Evolutionary conservation across 108 stramenopile genomes (phyloP).

Genomic region (Fragilaria radians): DNA sequence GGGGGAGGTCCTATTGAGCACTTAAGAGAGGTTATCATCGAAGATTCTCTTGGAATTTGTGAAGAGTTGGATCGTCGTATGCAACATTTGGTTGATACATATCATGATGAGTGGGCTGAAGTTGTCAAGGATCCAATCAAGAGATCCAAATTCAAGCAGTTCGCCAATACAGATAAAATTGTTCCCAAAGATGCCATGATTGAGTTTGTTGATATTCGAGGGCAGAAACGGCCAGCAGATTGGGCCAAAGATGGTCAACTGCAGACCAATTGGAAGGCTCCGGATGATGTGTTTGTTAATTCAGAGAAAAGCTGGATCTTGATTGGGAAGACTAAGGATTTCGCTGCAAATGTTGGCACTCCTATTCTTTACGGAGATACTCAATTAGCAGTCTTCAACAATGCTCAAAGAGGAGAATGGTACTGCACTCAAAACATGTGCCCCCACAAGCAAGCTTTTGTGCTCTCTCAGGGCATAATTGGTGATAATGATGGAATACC

Average conservation of each 20-base stretch:
- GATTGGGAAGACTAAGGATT: slow-evolving; percentile 65
- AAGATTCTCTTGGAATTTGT: slow-evolving; percentile 88
- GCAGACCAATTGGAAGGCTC: slow-evolving; percentile 73
- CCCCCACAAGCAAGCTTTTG: slow-evolving; percentile 91
- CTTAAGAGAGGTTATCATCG: slow-evolving; percentile 86
- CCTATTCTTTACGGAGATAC: slow-evolving; percentile 82
- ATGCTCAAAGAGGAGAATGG: slow-evolving; percentile 66
- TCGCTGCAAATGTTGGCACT: slow-evolving; percentile 75
- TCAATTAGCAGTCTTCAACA: slow-evolving; percentile 90
- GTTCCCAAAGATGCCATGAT: slow-evolving; percentile 76
- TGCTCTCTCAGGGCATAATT: slow-evolving; percentile 86
- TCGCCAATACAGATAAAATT: slow-evolving; percentile 83
- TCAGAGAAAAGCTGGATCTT: slow-evolving; percentile 81
- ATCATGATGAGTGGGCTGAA: slow-evolving; percentile 93
- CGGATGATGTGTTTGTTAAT: slow-evolving; percentile 68
- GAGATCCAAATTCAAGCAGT: slow-evolving; percentile 78
- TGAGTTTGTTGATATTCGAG: slow-evolving; percentile 84
- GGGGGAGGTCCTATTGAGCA: slow-evolving; percentile 87
- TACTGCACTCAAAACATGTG: slow-evolving; percentile 91
- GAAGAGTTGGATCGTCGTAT: slow-evolving; percentile 83
- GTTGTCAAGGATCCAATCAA: slow-evolving; percentile 78
- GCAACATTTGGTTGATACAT: slow-evolving; percentile 86
- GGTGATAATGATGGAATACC: slow-evolving; percentile 64
- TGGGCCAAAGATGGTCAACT: slow-evolving; percentile 82
- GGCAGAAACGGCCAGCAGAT: slow-evolving; percentile 81